These are phyloP conservation scores for Cinnamomum chago DNA, from an alignment of 164 flowering plant genomes.

Conservation along the genomic window DNA sequence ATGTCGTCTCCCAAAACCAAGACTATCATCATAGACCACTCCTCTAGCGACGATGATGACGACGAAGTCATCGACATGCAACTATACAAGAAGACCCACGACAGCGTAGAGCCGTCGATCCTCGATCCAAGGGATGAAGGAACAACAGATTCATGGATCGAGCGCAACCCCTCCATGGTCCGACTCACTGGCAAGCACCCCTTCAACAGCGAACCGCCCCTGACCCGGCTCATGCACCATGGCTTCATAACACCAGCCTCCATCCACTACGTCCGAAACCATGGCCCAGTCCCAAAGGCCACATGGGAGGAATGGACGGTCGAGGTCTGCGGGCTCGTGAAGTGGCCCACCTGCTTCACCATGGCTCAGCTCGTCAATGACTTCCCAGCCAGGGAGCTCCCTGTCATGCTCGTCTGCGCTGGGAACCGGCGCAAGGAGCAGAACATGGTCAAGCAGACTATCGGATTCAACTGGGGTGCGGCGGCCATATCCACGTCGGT, in stretches of 20 bases:
- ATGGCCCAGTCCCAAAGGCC: constrained; percentile 75
- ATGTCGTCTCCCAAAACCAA: constrained; percentile 8
- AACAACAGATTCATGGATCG: constrained; percentile 77
- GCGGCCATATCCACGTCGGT: constrained; percentile 79
- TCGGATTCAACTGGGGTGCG: constrained; percentile 97
- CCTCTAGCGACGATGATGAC: constrained; percentile 27
- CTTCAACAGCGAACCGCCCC: constrained; percentile 79
- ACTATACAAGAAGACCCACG: constrained; percentile 12
- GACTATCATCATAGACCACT: background rate
- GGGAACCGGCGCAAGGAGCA: constrained; percentile 94
- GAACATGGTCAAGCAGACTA: constrained; percentile 77
- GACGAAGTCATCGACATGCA: constrained; percentile 14
- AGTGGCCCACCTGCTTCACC: constrained; percentile 52
- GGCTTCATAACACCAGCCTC: constrained; percentile 94
- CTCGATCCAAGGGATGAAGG: constrained; percentile 61
- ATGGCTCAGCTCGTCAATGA: constrained; percentile 75
- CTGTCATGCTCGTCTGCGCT: constrained; percentile 90
- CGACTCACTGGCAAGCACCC: constrained; percentile 96
- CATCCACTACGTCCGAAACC: constrained; percentile 96
- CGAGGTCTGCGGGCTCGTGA: constrained; percentile 74
- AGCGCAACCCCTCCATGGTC: constrained; percentile 66
- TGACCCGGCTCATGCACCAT: constrained; percentile 71
- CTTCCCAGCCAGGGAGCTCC: constrained; percentile 57
- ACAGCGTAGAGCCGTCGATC: constrained; percentile 56
- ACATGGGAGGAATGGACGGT: constrained; percentile 76